Evolutionary conservation across 2,329 filamentous ascomycete genomes (phyloP).

Genomic region (Reticulascus tulasneorum): DNA sequence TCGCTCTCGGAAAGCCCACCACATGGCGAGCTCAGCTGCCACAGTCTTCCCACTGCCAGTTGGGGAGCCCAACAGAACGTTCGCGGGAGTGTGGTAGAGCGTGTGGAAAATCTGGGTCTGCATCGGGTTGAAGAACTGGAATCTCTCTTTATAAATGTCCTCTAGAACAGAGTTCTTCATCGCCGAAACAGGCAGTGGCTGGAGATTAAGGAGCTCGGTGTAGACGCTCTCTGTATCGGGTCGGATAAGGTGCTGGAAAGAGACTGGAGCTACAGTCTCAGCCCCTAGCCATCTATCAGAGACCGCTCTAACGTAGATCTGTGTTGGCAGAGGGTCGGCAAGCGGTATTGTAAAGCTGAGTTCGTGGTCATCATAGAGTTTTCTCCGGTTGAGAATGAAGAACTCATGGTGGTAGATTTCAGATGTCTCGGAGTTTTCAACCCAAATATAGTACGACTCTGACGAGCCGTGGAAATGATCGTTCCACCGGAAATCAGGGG

Average conservation of each 20-base stretch:
- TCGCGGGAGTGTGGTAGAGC: slow-evolving; percentile 85
- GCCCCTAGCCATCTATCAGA: slow-evolving; percentile 96
- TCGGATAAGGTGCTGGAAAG: slow-evolving; percentile 95
- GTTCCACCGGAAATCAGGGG: slow-evolving; percentile 91
- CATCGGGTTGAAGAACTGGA: slow-evolving; percentile 99
- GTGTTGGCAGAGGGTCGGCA: slow-evolving; percentile 85
- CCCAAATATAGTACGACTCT: slow-evolving; percentile 98
- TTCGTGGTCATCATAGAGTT: slow-evolving; percentile 94
- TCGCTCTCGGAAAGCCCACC: slow-evolving; percentile 95
- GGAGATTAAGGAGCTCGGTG: slow-evolving; percentile 86
- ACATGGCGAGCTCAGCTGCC: slow-evolving; percentile 94
- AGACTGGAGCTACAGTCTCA: slow-evolving; percentile 91
- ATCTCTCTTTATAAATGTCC: slow-evolving; percentile 81
- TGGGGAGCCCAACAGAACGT: slow-evolving; percentile 90
- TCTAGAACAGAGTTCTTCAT: slow-evolving; percentile 84
- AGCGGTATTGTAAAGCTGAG: slow-evolving; percentile 96
- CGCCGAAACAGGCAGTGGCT: slow-evolving; percentile 81
- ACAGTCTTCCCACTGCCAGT: slow-evolving; percentile 98
- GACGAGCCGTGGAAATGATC: slow-evolving; percentile 90
- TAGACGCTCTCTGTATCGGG: slow-evolving; percentile 98
- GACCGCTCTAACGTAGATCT: slow-evolving; percentile 92
- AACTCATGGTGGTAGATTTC: slow-evolving; percentile 98
- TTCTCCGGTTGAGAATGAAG: slow-evolving; percentile 86
- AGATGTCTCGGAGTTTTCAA: slow-evolving; percentile 95
- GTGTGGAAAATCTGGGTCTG: slow-evolving; percentile 98